phyloP scores from a whole-genome alignment of 2,329 filamentous ascomycete species.

The Aphanoascus verrucosus region DNA sequence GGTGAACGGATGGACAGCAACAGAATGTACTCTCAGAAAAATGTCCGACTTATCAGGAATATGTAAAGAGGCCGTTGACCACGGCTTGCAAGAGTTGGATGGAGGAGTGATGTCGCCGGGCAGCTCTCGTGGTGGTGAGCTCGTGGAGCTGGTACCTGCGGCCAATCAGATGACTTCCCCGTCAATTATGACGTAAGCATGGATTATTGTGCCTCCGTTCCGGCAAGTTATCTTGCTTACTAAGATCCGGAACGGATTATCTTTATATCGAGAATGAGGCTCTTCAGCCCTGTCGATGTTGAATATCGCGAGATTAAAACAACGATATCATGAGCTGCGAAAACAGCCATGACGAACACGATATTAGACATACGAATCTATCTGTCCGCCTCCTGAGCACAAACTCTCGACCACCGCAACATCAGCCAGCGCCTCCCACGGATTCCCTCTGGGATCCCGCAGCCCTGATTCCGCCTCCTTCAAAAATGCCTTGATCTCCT shows the following conservation, averaged over 20 bases:
- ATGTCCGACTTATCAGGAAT: background rate
- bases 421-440: constrained; percentile 44
- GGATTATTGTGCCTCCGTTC: background rate
- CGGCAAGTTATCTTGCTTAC: background rate
- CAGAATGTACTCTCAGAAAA: background rate
- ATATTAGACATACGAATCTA: background rate
- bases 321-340: too few species aligned
- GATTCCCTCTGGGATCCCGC: constrained; percentile 27
- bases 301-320: background rate
- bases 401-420: constrained; percentile 38
- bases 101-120: background rate
- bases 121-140: background rate
- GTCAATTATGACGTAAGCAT: constrained; percentile 4
- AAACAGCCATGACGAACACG: background rate
- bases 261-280: background rate
- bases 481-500: constrained; percentile 23
- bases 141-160: background rate
- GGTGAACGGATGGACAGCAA: constrained; percentile 12
- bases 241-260: background rate
- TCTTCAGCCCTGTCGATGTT: background rate
- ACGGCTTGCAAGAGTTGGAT: too few species aligned
- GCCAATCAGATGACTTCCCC: constrained; percentile 8
- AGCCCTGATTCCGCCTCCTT: constrained; percentile 2
- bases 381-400: constrained; percentile 25
- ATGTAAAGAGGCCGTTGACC: background rate